phyloP scores from a whole-genome alignment of 2,329 filamentous ascomycete genomes.

The Penicillium verrucosum region DNA sequence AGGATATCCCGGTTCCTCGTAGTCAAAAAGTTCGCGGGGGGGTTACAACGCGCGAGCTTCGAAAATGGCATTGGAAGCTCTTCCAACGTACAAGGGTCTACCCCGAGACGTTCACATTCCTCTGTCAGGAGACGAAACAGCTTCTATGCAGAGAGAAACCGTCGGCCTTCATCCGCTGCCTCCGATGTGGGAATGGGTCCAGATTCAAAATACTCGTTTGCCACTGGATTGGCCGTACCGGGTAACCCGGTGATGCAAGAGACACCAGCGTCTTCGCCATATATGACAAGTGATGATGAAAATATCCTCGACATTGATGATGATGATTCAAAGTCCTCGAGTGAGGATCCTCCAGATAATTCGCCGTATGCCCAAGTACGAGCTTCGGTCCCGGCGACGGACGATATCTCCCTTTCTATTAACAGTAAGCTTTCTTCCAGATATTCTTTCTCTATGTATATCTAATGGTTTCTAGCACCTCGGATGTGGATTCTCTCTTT shows the following conservation, averaged over 20 bases:
- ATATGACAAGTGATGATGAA: slow-evolving; percentile 22
- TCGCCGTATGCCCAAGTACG: slow-evolving; percentile 68
- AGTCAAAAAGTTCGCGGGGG: not conserved
- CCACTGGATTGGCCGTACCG: slow-evolving; percentile 26
- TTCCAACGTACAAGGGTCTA: slow-evolving; percentile 10
- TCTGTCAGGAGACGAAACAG: slow-evolving; percentile 16
- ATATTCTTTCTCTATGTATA: not conserved
- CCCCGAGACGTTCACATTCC: slow-evolving; percentile 15
- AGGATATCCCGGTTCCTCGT: slow-evolving; percentile 23
- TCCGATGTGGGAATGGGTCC: slow-evolving; percentile 33
- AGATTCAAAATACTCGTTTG: slow-evolving; percentile 34
- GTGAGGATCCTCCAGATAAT: slow-evolving; percentile 37
- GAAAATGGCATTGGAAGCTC: slow-evolving; percentile 16
- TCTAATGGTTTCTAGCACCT: slow-evolving; percentile 48
- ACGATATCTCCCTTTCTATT: slow-evolving; percentile 74
- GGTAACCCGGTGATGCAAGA: slow-evolving; percentile 25
- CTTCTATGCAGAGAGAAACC: slow-evolving; percentile 13
- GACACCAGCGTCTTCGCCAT: slow-evolving; percentile 23
- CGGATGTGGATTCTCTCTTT: slow-evolving; percentile 84
- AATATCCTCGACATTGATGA: slow-evolving; percentile 29
- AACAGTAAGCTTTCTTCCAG: slow-evolving; percentile 50
- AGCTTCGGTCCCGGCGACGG: slow-evolving; percentile 71
- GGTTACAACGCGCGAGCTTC: slow-evolving; percentile 7
- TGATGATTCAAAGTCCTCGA: slow-evolving; percentile 28
- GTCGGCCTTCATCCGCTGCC: slow-evolving; percentile 28